Evolutionary conservation across 768 basidiomycete species (phyloP).

Genomic region (Rhizopogon vesiculosus): DNA sequence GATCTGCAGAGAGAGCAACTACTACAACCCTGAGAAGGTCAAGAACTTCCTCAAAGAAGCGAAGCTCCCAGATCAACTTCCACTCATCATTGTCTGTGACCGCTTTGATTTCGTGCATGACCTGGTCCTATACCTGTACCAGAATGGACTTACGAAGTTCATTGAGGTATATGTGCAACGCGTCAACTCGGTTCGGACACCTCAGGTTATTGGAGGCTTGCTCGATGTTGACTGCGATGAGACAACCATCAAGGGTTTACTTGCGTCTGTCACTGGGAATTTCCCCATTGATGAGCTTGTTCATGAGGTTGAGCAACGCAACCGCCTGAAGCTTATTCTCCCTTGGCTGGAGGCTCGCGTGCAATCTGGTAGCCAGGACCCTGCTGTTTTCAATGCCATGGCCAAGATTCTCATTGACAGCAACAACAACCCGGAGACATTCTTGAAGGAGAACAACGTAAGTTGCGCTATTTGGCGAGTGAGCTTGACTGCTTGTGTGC

Average conservation of each 20-base stretch:
- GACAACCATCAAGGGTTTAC: constrained; percentile 87
- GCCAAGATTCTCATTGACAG: constrained; percentile 99
- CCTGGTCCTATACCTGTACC: constrained; percentile 96
- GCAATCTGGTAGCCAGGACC: constrained; percentile 89
- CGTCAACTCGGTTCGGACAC: constrained; percentile 95
- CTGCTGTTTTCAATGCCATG: constrained; percentile 92
- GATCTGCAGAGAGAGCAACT: constrained; percentile 95
- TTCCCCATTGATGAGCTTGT: constrained; percentile 99
- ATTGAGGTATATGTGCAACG: constrained; percentile 99
- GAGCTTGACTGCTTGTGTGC: constrained; percentile 2
- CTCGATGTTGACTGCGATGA: constrained; percentile 99
- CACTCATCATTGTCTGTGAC: constrained; percentile 99
- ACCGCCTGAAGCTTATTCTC: constrained; percentile 92
- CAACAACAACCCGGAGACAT: constrained; percentile 96
- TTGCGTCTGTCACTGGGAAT: constrained; percentile 91
- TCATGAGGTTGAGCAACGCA: constrained; percentile 93
- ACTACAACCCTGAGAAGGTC: constrained; percentile 99
- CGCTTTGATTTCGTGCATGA: constrained; percentile 99
- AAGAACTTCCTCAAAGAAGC: constrained; percentile 99
- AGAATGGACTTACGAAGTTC: constrained; percentile 93
- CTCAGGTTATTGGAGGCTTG: constrained; percentile 94
- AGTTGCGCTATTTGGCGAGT: constrained; percentile 21
- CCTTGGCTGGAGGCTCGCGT: constrained; percentile 97
- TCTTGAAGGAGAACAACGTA: constrained; percentile 98
- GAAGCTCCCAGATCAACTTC: constrained; percentile 92